A percentile compares a stretch with the other conserved stretches of the same genome.
These are phyloP conservation scores for Pleurotus ostreatus DNA, from an alignment of 768 basidiomycete species.

Conservation along the genomic window DNA sequence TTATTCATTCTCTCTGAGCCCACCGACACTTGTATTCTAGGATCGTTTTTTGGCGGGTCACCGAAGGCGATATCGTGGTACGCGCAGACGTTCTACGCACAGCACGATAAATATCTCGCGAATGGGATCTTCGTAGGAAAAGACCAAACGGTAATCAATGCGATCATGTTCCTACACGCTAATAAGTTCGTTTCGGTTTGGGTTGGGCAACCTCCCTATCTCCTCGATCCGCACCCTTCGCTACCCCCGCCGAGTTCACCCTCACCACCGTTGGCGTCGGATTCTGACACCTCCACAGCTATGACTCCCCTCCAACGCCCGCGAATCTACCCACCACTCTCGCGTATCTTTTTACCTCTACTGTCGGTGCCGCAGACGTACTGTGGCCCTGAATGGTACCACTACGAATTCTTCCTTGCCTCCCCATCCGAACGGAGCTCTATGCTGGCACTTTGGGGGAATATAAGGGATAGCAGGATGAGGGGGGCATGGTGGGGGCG, in stretches of 20 bases:
- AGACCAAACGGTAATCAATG: constrained; percentile 53
- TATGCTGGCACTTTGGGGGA: constrained; percentile 11
- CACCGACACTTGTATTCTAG: constrained; percentile 20
- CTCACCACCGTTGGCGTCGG: neutral
- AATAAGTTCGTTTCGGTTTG: constrained; percentile 41
- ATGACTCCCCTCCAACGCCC: constrained; percentile 14
- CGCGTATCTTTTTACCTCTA: neutral
- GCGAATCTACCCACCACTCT: constrained; percentile 15
- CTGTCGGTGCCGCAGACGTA: constrained; percentile 1
- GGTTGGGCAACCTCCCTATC: constrained; percentile 13
- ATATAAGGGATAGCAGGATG: constrained; percentile 13
- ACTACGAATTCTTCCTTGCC: constrained; percentile 49
- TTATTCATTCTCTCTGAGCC: neutral
- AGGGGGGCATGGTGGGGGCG: constrained; percentile 16
- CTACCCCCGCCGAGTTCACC: neutral
- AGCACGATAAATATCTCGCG: constrained; percentile 47
- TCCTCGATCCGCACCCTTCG: neutral
- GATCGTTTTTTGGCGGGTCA: constrained; percentile 57
- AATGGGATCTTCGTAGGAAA: constrained; percentile 51
- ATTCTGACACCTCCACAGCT: constrained; percentile 16
- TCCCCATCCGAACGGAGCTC: constrained; percentile 13
- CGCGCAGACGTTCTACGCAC: constrained; percentile 39
- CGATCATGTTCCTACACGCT: constrained; percentile 41
- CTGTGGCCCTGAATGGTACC: constrained; percentile 42
- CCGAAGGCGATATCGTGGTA: constrained; percentile 43